phyloP scores from a whole-genome alignment of 148 eudicot species.

The Chenopodium quinoa region DNA sequence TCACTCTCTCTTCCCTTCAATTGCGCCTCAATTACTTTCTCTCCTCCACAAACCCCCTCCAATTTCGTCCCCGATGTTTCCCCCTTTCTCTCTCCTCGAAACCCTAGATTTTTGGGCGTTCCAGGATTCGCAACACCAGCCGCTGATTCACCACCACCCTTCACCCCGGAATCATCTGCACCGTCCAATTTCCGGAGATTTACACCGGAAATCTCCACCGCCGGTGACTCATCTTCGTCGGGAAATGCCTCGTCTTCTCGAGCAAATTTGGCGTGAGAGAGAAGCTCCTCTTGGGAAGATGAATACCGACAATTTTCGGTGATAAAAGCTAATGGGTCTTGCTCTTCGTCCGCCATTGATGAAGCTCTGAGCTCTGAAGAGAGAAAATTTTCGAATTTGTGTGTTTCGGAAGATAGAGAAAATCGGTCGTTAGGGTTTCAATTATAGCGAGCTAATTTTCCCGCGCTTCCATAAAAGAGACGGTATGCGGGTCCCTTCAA shows the following conservation, averaged over 20 bases:
- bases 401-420: background rate
- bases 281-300: conserved; percentile 38
- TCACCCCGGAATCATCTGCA: background rate
- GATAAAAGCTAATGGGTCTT: conserved; percentile 26
- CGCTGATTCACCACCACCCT: background rate
- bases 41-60: background rate
- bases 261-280: conserved; percentile 19
- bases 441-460: background rate
- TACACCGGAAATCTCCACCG: conserved; percentile 6
- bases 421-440: conserved; percentile 7
- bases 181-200: background rate
- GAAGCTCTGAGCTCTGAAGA: conserved; percentile 6
- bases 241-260: conserved; percentile 23
- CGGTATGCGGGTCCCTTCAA: background rate
- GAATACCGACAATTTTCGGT: conserved; percentile 19
- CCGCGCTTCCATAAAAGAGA: background rate
- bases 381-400: background rate
- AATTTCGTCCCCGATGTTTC: conserved; percentile 2
- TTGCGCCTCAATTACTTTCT: conserved; percentile 8
- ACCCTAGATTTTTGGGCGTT: conserved; percentile 32
- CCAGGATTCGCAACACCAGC: conserved; percentile 1
- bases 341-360: conserved; percentile 23
- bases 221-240: conserved; percentile 12
- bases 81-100: conserved; percentile 18
- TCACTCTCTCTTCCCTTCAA: conserved; percentile 20